Percentiles rank a stretch among this genome's conserved stretches.
Evolutionary conservation across 352 stramenopile species (phyloP).

Genomic region (Phytopythium cucurbitacearum): DNA sequence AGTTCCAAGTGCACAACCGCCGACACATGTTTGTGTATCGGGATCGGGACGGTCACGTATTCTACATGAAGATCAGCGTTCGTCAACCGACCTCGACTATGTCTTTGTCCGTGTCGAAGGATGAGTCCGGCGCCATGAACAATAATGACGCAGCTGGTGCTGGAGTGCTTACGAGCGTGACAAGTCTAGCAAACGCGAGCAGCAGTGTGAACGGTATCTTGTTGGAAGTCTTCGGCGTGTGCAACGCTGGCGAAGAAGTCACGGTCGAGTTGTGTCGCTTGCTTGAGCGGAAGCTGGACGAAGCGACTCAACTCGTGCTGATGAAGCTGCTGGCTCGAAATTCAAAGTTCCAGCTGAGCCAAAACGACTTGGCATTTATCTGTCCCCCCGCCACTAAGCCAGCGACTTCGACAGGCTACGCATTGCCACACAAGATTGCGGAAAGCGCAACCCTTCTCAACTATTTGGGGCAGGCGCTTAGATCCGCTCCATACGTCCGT

Average conservation of each 20-base stretch:
- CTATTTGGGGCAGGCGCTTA: constrained; percentile 63
- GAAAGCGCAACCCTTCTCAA: constrained; percentile 35
- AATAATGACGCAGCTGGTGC: background rate
- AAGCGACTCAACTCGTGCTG: constrained; percentile 78
- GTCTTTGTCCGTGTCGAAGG: too few relatives aligned
- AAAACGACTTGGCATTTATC: constrained; percentile 70
- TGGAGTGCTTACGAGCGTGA: too few relatives aligned
- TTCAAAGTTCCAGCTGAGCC: constrained; percentile 78
- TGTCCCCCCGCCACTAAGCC: constrained; percentile 45
- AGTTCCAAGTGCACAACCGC: constrained; percentile 89
- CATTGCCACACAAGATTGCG: constrained; percentile 33
- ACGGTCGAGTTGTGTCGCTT: constrained; percentile 77
- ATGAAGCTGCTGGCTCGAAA: constrained; percentile 87
- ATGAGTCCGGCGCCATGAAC: constrained; percentile 24
- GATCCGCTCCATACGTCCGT: constrained; percentile 48
- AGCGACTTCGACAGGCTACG: constrained; percentile 34
- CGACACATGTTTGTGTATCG: constrained; percentile 86
- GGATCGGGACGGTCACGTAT: constrained; percentile 80
- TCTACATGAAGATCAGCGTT: constrained; percentile 88
- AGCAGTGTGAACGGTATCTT: constrained; percentile 41
- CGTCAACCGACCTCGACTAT: background rate
- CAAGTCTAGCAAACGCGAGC: constrained; percentile 5
- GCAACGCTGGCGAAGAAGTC: constrained; percentile 73
- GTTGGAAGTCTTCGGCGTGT: constrained; percentile 83
- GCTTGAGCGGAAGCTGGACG: constrained; percentile 84